phyloP scores from a whole-genome alignment of 2,329 filamentous ascomycete genomes.

The Penicillium hordei region DNA sequence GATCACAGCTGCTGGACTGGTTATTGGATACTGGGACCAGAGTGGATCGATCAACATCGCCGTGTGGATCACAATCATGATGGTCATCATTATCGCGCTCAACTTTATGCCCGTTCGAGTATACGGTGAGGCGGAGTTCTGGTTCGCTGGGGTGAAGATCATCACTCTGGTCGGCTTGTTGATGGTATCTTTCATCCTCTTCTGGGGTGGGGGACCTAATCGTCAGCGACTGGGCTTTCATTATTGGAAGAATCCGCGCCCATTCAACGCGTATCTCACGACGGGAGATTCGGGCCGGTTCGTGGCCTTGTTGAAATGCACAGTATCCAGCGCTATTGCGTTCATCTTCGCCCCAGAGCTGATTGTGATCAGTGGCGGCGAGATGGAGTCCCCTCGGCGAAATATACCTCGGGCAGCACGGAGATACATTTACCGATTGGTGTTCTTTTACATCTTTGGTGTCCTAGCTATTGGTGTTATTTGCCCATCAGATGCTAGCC shows the following conservation, averaged over 20 bases:
- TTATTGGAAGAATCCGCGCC: slow-evolving; percentile 52
- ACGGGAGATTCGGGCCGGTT: slow-evolving; percentile 52
- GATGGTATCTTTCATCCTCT: slow-evolving; percentile 55
- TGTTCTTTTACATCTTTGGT: slow-evolving; percentile 60
- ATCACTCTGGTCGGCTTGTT: slow-evolving; percentile 54
- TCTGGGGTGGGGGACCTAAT: slow-evolving; percentile 57
- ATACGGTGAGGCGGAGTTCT: slow-evolving; percentile 57
- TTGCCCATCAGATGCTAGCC: slow-evolving; percentile 54
- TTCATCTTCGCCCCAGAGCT: slow-evolving; percentile 59
- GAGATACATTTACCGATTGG: slow-evolving; percentile 62
- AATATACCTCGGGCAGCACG: slow-evolving; percentile 61
- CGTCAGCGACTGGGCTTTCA: slow-evolving; percentile 53
- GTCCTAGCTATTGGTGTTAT: slow-evolving; percentile 63
- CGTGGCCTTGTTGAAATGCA: slow-evolving; percentile 52
- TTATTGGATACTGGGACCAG: slow-evolving; percentile 62
- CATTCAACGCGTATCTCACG: slow-evolving; percentile 51
- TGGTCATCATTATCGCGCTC: slow-evolving; percentile 57
- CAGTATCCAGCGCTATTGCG: slow-evolving; percentile 54
- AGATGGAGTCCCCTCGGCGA: slow-evolving; percentile 58
- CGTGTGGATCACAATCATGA: slow-evolving; percentile 57
- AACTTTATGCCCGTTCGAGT: slow-evolving; percentile 51
- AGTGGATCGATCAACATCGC: slow-evolving; percentile 41
- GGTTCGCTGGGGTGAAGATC: slow-evolving; percentile 54
- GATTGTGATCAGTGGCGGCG: slow-evolving; percentile 57
- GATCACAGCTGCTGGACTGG: slow-evolving; percentile 64